Evolutionary conservation across 2,329 filamentous ascomycete genomes (phyloP).

Genomic region (Neonectria faginata): DNA sequence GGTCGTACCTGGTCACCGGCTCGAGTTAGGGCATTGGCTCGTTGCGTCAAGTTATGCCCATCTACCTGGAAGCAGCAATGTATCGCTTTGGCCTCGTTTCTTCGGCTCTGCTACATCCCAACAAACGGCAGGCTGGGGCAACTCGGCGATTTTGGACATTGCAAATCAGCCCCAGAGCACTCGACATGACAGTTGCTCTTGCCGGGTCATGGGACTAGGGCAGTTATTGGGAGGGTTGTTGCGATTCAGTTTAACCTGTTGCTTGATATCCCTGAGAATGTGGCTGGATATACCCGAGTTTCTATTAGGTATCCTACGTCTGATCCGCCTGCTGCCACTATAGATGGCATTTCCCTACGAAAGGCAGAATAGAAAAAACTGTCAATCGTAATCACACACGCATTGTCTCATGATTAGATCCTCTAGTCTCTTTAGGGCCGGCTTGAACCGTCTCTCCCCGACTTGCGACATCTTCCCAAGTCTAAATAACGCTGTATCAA

Average conservation of each 20-base stretch:
- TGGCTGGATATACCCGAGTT: constrained; percentile 25
- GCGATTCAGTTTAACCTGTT: background rate
- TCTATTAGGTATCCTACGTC: constrained; percentile 11
- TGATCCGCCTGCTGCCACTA: background rate
- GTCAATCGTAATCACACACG: no score
- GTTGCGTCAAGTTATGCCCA: constrained; percentile 7
- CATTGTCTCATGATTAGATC: no score
- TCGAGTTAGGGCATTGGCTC: constrained; percentile 12
- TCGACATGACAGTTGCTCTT: constrained; percentile 20
- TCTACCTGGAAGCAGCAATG: constrained; percentile 24
- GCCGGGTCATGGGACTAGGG: background rate
- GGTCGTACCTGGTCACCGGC: constrained; percentile 8
- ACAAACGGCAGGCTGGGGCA: background rate
- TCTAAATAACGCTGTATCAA: no score
- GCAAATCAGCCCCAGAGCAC: constrained; percentile 20
- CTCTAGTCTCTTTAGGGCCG: no score
- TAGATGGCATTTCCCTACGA: constrained; percentile 11
- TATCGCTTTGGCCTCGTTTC: constrained; percentile 7
- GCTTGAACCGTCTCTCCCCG: no score
- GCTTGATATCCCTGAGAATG: constrained; percentile 8
- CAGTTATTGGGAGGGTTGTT: background rate
- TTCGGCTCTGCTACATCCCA: background rate
- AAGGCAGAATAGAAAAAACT: background rate
- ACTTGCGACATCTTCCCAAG: no score
- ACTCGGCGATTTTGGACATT: constrained; percentile 11